phyloP scores from a whole-genome alignment of 495 filamentous ascomycete genomes.

The Podospora australis region DNA sequence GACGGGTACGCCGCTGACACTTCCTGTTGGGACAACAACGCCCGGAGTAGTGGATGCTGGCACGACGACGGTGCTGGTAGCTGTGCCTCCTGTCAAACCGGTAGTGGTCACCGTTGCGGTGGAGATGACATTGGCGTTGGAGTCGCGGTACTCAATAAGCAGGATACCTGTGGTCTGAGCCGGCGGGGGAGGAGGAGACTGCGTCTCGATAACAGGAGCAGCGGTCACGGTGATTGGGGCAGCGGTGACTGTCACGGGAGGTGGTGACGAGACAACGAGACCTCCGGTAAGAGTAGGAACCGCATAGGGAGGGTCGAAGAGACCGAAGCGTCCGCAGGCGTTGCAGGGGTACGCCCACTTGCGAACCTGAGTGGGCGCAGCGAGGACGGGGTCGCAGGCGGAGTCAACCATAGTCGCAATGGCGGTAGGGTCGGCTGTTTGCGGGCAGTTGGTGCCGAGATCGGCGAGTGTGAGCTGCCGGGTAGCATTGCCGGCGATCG shows the following conservation, averaged over 20 bases:
- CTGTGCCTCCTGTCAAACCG: neutral
- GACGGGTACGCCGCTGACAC: neutral
- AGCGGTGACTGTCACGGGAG: neutral
- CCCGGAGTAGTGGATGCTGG: neutral
- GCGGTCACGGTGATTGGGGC: neutral
- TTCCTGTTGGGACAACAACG: neutral
- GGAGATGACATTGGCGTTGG: neutral
- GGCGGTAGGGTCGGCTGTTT: conserved; percentile 12
- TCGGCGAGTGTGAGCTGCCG: conserved; percentile 26
- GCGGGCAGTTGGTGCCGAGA: conserved; percentile 28
- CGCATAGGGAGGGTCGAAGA: conserved; percentile 30
- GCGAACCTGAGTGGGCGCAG: conserved; percentile 20
- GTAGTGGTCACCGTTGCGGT: neutral
- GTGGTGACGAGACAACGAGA: conserved; percentile 7
- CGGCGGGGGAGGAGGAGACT: neutral
- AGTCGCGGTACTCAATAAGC: neutral
- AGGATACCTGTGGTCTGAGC: neutral
- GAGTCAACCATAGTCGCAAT: conserved; percentile 23
- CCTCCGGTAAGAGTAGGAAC: conserved; percentile 21
- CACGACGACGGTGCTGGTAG: neutral
- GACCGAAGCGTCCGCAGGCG: conserved; percentile 25
- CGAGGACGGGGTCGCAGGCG: conserved; percentile 25
- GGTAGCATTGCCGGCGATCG: conserved; percentile 16
- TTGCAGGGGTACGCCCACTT: conserved; percentile 27
- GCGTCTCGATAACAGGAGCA: neutral